Base-by-base conservation (phyloP, 2,329 filamentous ascomycete genomes). In the Stagonosporopsis tanaceti region DNA sequence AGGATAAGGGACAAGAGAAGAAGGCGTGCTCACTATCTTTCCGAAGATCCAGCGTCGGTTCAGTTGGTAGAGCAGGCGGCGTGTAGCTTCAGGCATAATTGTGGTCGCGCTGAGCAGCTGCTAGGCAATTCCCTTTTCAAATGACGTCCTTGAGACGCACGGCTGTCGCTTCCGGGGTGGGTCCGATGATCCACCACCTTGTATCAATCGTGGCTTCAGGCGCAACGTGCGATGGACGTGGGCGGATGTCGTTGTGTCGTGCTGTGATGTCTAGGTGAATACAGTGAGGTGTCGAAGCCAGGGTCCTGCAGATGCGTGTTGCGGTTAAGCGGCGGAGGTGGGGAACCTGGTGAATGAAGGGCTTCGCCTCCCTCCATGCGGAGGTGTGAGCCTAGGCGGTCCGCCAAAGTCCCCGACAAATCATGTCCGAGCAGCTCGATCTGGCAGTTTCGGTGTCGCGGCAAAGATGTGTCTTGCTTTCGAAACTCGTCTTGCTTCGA, bases 11-110 rank as follows among this genome's bases (percentile, higher is more conserved):
- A 34, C 4, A 28, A 52, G 38, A 25, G 22, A 34, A 7, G 24
- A 42, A 46, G 55, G 25, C 7, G 25, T 51, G 59, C 89, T 73
- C 82, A 93, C 90, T 72, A 92, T 81, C 75, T 85, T 85, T 63
- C 89, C 89, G 76, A 87, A 91, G 64, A 93, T 87, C 77, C 87
- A 92, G 76, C 88, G 88, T 76, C 82, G 87, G 72, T 90, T 92
- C 70, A 90, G 81, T 69, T 85, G 79, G 73, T 89, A 85, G 70
- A 86, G 76, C 69, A 91, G 77, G 66, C 87, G 85, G 70, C 87
- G 84, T 61, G 83, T 80, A 60, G 74, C 73, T 60, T 64, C 68
- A 59, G 77, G 73, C 65, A 78, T 76, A 27, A 69, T 76, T 60
- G 57, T 67, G 61, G 64, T 59, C 60, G 61, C 46, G 47, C 50